Evolutionary conservation across 2,329 filamentous ascomycete genomes (phyloP), one percentile per base, ranked within the genome.

Genomic region (Waltergamsia citrina): DNA sequence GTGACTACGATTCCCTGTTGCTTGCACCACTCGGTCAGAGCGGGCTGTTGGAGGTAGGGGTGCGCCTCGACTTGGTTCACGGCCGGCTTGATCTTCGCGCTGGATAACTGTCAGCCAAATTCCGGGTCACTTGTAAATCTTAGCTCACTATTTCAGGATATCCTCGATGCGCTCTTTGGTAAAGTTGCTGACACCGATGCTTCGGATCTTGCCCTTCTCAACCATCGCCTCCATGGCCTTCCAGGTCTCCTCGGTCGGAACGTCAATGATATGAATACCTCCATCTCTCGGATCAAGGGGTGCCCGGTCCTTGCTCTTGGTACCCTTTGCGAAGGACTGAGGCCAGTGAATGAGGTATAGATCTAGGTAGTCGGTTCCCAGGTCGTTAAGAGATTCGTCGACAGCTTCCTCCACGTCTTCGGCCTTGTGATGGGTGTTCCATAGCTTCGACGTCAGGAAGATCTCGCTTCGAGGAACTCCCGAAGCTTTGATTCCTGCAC

Each of bases 111-210:
- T 34, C 21, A 32, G 18, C 22, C 7, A 7, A 14, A 7, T 6
- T 8, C 14, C 7, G 26, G 17, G 29, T 20, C 16, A 31, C 7
- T 31, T 17, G 6, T 16, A 18, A 9, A 10, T 31, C 20, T 9
- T 7, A 55, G 53, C 42, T 63, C 63, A 36, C 62, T 59, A 11
- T 47, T 51, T 24, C 45, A 60, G 45, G 19, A 79, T 59, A 35
- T 69, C 53, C 45, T 77, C 59, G 23, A 79, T 65, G 32, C 65
- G 65, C n/a, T 56, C 47, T 26, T 63, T 56, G 22, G 65, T 70
- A 54, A 67, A 78, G 59, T 78, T 78, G 41, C 65, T 71, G 23
- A 78, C 66, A 17, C 74, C 74, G 36, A 79, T 76, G 33, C 67
- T 62, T 40, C 64, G 63, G 16, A 66, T 62, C 52, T 75, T 75